Conservation (phyloP, 495 filamentous ascomycete genomes). For the Daldinia loculata region DNA sequence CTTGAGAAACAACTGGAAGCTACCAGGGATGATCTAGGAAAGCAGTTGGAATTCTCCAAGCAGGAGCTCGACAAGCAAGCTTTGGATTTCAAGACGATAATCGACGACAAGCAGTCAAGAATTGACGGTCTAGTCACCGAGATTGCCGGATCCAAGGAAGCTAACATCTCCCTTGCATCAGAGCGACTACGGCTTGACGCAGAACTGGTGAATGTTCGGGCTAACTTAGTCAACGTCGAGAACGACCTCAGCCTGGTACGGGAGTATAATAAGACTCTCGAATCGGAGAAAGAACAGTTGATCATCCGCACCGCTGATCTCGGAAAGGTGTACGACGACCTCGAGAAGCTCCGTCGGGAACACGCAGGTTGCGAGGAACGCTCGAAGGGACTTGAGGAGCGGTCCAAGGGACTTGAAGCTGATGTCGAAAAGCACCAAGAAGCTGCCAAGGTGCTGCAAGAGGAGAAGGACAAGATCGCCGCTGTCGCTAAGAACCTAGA, state of each 20-base stretch:
- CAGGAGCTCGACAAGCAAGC: slow-evolving; percentile 46
- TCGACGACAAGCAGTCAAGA: slow-evolving; percentile 42
- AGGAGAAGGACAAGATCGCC: slow-evolving; percentile 42
- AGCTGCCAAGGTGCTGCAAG: slow-evolving; percentile 21
- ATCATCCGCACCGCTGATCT: slow-evolving; percentile 35
- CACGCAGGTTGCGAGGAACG: slow-evolving; percentile 38
- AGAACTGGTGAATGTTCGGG: slow-evolving; percentile 35
- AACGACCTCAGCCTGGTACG: slow-evolving; percentile 38
- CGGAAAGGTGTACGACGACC: slow-evolving; percentile 35
- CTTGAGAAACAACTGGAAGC: slow-evolving; percentile 33
- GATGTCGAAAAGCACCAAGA: slow-evolving; percentile 37
- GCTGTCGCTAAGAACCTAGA: slow-evolving; percentile 37
- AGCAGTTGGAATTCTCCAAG: slow-evolving; percentile 32
- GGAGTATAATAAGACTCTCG: slow-evolving; percentile 29
- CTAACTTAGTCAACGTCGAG: slow-evolving; percentile 37
- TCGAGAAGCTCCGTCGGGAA: slow-evolving; percentile 43
- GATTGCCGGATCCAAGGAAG: slow-evolving; percentile 45
- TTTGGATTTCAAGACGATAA: slow-evolving; percentile 45
- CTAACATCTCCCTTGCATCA: slow-evolving; percentile 44
- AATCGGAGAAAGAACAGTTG: slow-evolving; percentile 42
- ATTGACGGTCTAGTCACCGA: slow-evolving; percentile 44
- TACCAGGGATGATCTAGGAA: slow-evolving; percentile 30
- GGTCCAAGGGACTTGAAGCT: slow-evolving; percentile 36
- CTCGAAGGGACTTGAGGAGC: slow-evolving; percentile 37
- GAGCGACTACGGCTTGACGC: slow-evolving; percentile 36